These are phyloP conservation scores for Akanthomyces dipterigenus DNA, from an alignment of 2,329 filamentous ascomycete species.

Conservation along the genomic window DNA sequence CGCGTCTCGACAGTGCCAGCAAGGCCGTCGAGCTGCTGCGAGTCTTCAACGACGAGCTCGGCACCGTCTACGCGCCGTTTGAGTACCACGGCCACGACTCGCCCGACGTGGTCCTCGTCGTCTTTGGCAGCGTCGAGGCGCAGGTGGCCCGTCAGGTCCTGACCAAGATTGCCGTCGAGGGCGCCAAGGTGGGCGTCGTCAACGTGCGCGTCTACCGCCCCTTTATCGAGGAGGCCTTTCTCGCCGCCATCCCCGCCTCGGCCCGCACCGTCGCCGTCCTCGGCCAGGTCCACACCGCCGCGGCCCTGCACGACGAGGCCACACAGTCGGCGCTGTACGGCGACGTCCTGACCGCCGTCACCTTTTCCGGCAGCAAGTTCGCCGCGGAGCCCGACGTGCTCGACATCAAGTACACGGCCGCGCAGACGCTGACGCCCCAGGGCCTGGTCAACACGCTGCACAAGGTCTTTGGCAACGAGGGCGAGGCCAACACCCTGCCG, in stretches of 20 bases:
- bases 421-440: constrained; percentile 49
- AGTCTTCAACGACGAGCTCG: constrained; percentile 82
- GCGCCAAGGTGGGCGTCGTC: constrained; percentile 75
- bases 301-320: constrained; percentile 32
- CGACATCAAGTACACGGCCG: constrained; percentile 85
- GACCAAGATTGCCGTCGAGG: constrained; percentile 61
- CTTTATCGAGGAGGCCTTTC: constrained; percentile 90
- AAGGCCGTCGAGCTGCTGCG: constrained; percentile 65
- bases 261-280: constrained; percentile 74
- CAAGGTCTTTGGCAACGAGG: constrained; percentile 49
- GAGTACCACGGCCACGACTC: constrained; percentile 84
- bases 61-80: constrained; percentile 86
- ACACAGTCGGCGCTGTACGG: constrained; percentile 68
- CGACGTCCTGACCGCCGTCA: constrained; percentile 81
- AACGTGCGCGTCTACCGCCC: constrained; percentile 92
- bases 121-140: constrained; percentile 87
- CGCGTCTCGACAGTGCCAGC: constrained; percentile 65
- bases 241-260: constrained; percentile 70
- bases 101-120: constrained; percentile 78
- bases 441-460: constrained; percentile 45
- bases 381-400: constrained; percentile 56
- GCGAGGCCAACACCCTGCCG: constrained; percentile 32
- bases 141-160: constrained; percentile 80
- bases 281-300: constrained; percentile 74
- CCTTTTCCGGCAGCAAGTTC: constrained; percentile 67